Base-by-base conservation (phyloP, 2,329 filamentous ascomycete species). In the Clonostachys rhizophaga region DNA sequence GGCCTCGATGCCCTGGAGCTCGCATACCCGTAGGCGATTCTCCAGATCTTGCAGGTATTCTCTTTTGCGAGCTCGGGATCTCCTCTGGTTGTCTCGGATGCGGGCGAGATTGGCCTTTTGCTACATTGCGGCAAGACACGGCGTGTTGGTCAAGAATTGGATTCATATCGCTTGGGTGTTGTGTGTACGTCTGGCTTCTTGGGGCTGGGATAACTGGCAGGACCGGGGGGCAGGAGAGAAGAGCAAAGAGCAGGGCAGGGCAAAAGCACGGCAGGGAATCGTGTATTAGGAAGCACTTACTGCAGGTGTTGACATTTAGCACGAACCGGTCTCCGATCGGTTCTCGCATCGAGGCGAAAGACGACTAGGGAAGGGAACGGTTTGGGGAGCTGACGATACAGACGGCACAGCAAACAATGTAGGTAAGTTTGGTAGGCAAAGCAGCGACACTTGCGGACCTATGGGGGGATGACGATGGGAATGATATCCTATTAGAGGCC, bases 1-100 rank as follows among this genome's bases (percentile, higher is more conserved):
- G 5, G 84, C 86, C 57, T 86, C 78, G 43, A 87, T 75, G 16
- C 87, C 86, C 34, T 77, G 69, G 36, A 79, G 71, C 61, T 90
- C 84, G 59, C 78, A 88, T 45, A 69, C 66, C 42, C 81, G 77
- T 35, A 67, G 56, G 50, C 81, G 82, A 46, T 75, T 69, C 64
- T 91, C 86, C 30, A 90, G 75, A 47, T 87, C 83, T 51, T 82
- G 72, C 37, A 89, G 68, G 59, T 91, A 89, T 58, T 89, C 85
- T 68, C 86, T 88, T 52, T 83, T 77, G 35, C 86, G 78, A 42
- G 85, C 85, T 46, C 87, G 81, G n/a, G 84, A 89, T 51, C 86
- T 81, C 47, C 87, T 76, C 61, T 91, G 87, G 57, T 91, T 91
- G 57, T 91, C 84, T 53, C 87, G 79, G 54, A 90, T 84, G 49